Evolutionary conservation across 306 rosid species (phyloP).

Genomic region (Canavalia ensiformis): DNA sequence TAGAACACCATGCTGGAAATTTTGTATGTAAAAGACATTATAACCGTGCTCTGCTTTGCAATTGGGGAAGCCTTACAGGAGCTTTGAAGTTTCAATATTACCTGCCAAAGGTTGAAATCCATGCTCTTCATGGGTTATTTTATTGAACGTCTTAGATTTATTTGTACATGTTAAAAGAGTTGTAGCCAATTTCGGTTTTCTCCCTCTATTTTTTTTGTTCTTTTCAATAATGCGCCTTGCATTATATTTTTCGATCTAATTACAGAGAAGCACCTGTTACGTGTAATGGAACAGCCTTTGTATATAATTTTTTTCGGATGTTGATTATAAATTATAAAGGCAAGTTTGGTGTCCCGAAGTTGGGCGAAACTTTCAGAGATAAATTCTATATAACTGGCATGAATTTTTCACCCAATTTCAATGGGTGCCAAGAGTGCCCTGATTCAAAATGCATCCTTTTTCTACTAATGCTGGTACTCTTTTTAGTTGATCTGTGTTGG

Average conservation of each 20-base stretch:
- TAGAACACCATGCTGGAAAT: constrained; percentile 4
- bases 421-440: background rate
- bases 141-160: constrained; percentile 26
- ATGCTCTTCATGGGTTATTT: background rate
- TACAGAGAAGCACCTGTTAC: background rate
- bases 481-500: too few relatives aligned
- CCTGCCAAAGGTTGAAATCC: constrained; percentile 15
- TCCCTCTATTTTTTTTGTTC: background rate
- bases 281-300: constrained; percentile 26
- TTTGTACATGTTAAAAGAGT: constrained; percentile 32
- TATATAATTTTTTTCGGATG: constrained; percentile 25
- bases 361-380: background rate
- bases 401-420: background rate
- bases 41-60: constrained; percentile 36
- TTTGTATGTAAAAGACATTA: constrained; percentile 31
- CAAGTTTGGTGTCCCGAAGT: background rate
- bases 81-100: constrained; percentile 19
- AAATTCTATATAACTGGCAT: background rate
- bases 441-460: background rate
- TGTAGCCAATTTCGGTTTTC: constrained; percentile 12
- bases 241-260: constrained; percentile 25
- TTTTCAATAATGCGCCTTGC: constrained; percentile 39
- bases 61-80: constrained; percentile 21
- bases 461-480: background rate
- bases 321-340: background rate